Evolutionary conservation across 2,329 filamentous ascomycete genomes (phyloP).

Genomic region (Colletotrichum euphorbiae): DNA sequence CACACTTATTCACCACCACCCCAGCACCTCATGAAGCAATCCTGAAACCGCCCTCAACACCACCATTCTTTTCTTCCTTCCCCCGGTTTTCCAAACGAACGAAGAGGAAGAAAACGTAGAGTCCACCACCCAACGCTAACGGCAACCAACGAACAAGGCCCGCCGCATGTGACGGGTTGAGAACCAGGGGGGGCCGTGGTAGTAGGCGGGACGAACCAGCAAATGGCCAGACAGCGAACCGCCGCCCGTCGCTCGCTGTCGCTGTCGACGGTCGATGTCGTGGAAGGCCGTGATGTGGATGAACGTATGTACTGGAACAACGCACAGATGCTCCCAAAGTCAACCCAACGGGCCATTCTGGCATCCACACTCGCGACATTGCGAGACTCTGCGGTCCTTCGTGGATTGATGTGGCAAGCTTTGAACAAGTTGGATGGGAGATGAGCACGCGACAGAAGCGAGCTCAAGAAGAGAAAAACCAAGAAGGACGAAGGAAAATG

Average conservation of each 20-base stretch:
- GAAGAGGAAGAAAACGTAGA: not conserved
- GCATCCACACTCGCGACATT: not conserved
- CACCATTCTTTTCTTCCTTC: not conserved
- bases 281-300: not conserved
- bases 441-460: too few species aligned
- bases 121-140: not conserved
- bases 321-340: constrained; percentile 1
- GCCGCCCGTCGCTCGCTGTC: not conserved
- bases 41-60: constrained; percentile 51
- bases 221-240: constrained; percentile 23
- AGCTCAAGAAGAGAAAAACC: not conserved
- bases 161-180: constrained; percentile 20
- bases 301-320: not conserved
- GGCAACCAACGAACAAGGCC: not conserved
- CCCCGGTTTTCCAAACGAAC: not conserved
- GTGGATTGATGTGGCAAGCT: not conserved
- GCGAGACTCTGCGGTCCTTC: not conserved
- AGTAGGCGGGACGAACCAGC: constrained; percentile 34
- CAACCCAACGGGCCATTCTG: not conserved
- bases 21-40: constrained; percentile 53
- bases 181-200: not conserved
- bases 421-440: not conserved
- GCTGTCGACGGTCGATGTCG: constrained; percentile 9
- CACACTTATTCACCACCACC: constrained; percentile 37
- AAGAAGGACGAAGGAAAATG: not conserved